Percentiles rank a stretch among this genome's conserved stretches.
phyloP scores from a whole-genome alignment of 192 early-diverging fungal genomes.

The Gryganskiella cystojenkinii region DNA sequence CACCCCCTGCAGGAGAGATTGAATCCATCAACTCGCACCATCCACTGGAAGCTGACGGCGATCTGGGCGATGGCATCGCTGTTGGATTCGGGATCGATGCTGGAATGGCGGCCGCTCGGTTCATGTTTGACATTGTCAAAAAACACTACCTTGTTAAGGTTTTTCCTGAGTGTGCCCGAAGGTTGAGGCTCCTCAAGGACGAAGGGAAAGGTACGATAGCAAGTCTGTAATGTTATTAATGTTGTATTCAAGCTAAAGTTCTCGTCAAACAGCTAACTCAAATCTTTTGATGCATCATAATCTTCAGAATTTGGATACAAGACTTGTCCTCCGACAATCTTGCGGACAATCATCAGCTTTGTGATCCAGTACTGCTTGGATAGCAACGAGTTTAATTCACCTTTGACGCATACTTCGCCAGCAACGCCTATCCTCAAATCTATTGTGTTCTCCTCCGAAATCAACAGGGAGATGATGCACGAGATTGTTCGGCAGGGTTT shows the following conservation, averaged over 20 bases:
- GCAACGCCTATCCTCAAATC: conserved; percentile 71
- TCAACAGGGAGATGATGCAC: conserved; percentile 80
- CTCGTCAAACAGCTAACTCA: no score
- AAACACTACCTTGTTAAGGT: conserved; percentile 74
- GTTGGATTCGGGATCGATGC: conserved; percentile 69
- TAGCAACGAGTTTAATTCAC: conserved; percentile 54
- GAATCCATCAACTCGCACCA: conserved; percentile 61
- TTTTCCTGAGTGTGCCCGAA: conserved; percentile 71
- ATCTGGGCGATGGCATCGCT: conserved; percentile 67
- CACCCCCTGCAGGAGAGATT: conserved; percentile 63
- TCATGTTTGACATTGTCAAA: conserved; percentile 80
- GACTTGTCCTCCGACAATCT: conserved; percentile 73
- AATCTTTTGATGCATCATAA: no score
- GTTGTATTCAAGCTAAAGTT: no score
- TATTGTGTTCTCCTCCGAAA: conserved; percentile 62
- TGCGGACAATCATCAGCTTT: conserved; percentile 73
- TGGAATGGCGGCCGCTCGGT: conserved; percentile 64
- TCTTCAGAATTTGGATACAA: conserved; percentile 65
- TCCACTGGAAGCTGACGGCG: conserved; percentile 56
- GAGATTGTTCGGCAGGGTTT: conserved; percentile 80
- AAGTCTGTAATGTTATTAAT: no score
- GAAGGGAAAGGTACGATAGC: conserved; percentile 62
- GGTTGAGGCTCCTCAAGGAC: conserved; percentile 47
- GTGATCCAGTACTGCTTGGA: conserved; percentile 74
- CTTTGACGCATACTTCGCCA: conserved; percentile 59